Base-by-base conservation (phyloP, 2,329 filamentous ascomycete species). In the Neopestalotiopsis sp. region DNA sequence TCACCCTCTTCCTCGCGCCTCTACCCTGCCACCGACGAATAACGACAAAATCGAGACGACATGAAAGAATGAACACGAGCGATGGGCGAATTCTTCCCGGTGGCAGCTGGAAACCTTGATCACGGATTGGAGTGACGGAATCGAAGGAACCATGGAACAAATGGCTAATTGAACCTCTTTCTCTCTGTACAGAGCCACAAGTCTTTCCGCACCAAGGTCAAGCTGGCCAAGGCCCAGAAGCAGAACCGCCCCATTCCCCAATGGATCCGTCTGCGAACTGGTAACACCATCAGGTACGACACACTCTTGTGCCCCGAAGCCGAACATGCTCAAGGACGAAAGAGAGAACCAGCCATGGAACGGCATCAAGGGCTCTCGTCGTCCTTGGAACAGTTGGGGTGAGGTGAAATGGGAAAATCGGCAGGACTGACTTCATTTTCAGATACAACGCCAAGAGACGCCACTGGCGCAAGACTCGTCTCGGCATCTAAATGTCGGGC, bases 371-470 rank as follows among this genome's bases (percentile, higher is more conserved):
- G 45, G 4, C 45, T 53, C 45, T 53, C 45, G 17, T 53, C 45
- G 17, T 53, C 45, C 45, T n/a, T 20, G 45, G 10, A 0, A 53
- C 14, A 20, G n/a, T 53, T 20, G n/a, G 6, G 17, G 9, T 3
- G 5, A 9, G 45, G 1, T 7, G n/a, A 10, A 5, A 53, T 20
- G 45, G 5, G 45, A 17, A 53, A 53, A 28, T 4, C 45, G 6
- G 1, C 45, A n/a, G n/a, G n/a, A 53, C 45, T 53, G 45, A 53
- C 45, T 17, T 14, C 17, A 49, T 49, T n/a, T 61, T 79, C 83
- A 99, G 96, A 89, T 99, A 99, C 92, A 99, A 99, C 90, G 95
- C 96, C 81, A 99, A 99, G 94, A 90, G 96, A 87, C 93, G 96
- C 88, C 96, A 99, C 86, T 99, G 96, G 96, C 94, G 96, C 89